Base-by-base conservation (phyloP, 495 filamentous ascomycete genomes). In the Lindgomyces ingoldianus region DNA sequence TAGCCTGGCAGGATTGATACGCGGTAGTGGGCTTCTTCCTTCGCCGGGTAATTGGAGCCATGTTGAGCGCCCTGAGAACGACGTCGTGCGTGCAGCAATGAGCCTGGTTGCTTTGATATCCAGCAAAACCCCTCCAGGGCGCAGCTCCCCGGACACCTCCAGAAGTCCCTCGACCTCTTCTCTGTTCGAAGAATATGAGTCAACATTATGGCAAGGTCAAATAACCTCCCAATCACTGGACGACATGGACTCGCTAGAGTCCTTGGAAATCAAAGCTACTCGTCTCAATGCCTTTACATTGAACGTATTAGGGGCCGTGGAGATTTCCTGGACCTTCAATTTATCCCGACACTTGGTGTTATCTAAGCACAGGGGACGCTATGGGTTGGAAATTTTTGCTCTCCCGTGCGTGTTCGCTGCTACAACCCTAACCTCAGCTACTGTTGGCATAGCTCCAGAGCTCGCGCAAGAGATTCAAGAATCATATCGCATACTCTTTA, bases 401-500 rank as follows among this genome's bases (percentile, higher is more conserved):
- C 41, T 65, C 14, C 62, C 54, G 3, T 65, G 62, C 33, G 62
- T 41, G 1, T 65, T 65, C 54, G 26, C 39, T n/a, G 62, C 45
- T 2, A 65, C 39, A 11, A 58, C 55, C 12, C 16, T 57, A 21
- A 52, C 55, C 3, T 65, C 62, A 24, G 14, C 39, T 11, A 33
- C 54, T n/a, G 53, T 58, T 4, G 62, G 62, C 24, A 59, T 65
- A 12, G 45, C 62, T 1, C 16, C 62, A 3, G 62, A 57, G 30
- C 54, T 65, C 11, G 46, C 54, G 1, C 55, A 60, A 29, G 63
- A 65, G 25, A 60, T 65, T n/a, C 18, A 60, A 22, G 63, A 60
- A 25, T 60, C 63, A 10, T 65, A 65, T 27, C 22, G 47, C 21
- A 65, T 65, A 22, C 57, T 65, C 11, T 65, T 56, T 48, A 65